Evolutionary conservation across 352 stramenopile genomes (phyloP), one percentile per base, ranked within the genome.

Genomic region (Pythium chondricola): DNA sequence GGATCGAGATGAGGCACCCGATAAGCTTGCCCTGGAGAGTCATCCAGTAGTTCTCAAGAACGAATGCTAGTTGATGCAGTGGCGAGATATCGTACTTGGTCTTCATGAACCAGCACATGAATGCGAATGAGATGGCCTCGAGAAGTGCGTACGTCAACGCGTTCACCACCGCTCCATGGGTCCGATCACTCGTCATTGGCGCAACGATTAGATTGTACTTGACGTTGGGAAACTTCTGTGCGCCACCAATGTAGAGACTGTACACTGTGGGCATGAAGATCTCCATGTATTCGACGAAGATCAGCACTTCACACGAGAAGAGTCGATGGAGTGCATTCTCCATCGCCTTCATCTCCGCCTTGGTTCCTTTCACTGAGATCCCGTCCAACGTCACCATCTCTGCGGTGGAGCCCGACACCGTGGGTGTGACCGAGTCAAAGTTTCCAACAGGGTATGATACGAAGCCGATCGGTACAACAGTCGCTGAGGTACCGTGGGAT

Each of bases 11-110:
- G 30, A 63, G 48, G 4, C 10, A 18, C 18, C 48, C 56, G 0
- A 80, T 32, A 4, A 74, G 48, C 48, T 74, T 80, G n/a, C 44
- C 65, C 50, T 80, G 66, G 3, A 61, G 27, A 4, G 58, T 52
- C 18, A 61, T 36, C 53, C 52, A 68, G 52, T 76, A 70, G 7
- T 38, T 51, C 32, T 72, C 57, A 9, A 80, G 26, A 13, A 67
- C 52, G 33, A 74, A 76, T 14, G 63, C 56, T 2, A 80, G 55
- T 38, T 68, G 60, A 31, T 56, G 47, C 10, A 64, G 39, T 22
- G 54, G 25, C 4, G 38, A 54, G 11, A 76, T 20, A 13, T 56
- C 54, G 17, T 66, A 62, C 42, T 57, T 60, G 30, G 22, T 32
- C 22, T 60, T 43, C 17, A 77, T 52, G 31, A 63, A 6, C 11